Evolutionary conservation across 345 rosid species (phyloP).

Genomic region (Lepidium sativum): DNA sequence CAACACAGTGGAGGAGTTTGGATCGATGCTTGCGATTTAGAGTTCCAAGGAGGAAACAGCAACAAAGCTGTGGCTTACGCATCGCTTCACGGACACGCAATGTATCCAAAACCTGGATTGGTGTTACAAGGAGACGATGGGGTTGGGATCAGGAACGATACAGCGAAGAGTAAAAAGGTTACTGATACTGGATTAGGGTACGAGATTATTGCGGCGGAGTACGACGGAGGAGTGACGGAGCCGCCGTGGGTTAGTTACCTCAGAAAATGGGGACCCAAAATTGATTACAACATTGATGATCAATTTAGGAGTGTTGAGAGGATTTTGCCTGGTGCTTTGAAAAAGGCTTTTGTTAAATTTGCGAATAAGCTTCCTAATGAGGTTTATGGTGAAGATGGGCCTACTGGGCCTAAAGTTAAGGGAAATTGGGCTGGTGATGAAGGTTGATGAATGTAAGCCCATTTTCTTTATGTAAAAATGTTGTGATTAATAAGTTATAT

Average conservation of each 20-base stretch:
- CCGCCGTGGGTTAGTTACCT: conserved; percentile 62
- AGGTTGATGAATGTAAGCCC: conserved; percentile 12
- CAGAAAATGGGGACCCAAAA: conserved; percentile 77
- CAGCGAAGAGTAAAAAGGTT: conserved; percentile 43
- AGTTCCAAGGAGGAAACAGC: conserved; percentile 33
- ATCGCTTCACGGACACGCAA: conserved; percentile 72
- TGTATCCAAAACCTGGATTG: conserved; percentile 64
- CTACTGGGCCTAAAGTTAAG: conserved; percentile 73
- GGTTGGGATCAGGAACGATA: conserved; percentile 66
- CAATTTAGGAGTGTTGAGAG: conserved; percentile 37
- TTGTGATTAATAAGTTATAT: neutral
- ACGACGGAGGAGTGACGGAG: conserved; percentile 30
- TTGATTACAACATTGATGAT: conserved; percentile 37
- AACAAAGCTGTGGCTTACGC: conserved; percentile 55
- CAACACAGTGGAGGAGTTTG: conserved; percentile 69
- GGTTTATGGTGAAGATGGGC: conserved; percentile 72
- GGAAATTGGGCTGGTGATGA: conserved; percentile 65
- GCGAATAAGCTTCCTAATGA: conserved; percentile 45
- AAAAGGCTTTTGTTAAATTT: conserved; percentile 40
- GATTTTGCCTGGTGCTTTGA: conserved; percentile 40
- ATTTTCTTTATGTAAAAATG: neutral
- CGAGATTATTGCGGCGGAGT: conserved; percentile 48
- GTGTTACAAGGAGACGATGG: conserved; percentile 61
- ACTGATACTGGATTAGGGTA: conserved; percentile 39
- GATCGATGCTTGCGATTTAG: conserved; percentile 57